Evolutionary conservation across 345 rosid species (phyloP).

Genomic region (Linum lewisii): DNA sequence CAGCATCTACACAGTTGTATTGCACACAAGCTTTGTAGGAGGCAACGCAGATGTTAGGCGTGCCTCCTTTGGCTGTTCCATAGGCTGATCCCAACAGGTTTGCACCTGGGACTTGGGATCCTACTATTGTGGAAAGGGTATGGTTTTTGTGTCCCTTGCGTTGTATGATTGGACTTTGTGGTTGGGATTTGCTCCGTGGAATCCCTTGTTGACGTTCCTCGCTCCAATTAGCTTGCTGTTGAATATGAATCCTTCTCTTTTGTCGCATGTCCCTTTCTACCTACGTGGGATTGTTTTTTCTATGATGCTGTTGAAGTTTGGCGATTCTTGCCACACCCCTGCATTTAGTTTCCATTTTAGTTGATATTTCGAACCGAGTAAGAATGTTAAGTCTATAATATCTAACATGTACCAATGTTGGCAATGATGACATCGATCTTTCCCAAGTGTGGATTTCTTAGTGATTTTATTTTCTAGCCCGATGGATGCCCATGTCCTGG

Average conservation of each 20-base stretch:
- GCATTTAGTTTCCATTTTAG: not conserved
- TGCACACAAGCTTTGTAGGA: conserved; percentile 4
- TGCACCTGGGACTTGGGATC: conserved; percentile 11
- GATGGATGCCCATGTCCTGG: conserved; percentile 21
- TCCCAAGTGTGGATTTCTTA: conserved; percentile 12
- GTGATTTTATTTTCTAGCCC: conserved; percentile 7
- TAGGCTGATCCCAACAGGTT: conserved; percentile 7
- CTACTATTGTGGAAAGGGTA: conserved; percentile 14
- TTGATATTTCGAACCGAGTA: no score
- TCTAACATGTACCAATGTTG: conserved; percentile 15
- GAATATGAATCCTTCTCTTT: conserved; percentile 9
- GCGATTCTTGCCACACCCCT: conserved; percentile 22
- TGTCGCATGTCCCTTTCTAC: conserved; percentile 17
- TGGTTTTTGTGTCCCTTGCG: conserved; percentile 18
- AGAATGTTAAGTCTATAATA: no score
- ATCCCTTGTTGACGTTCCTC: conserved; percentile 17
- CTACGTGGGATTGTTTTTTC: conserved; percentile 17
- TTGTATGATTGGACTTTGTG: not conserved
- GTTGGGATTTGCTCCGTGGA: not conserved
- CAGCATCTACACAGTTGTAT: conserved; percentile 11
- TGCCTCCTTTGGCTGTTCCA: conserved; percentile 16
- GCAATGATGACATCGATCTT: conserved; percentile 16
- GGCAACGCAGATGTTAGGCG: conserved; percentile 11
- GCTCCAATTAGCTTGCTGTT: conserved; percentile 22
- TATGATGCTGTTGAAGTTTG: conserved; percentile 15